Conservation (phyloP, 345 rosid genomes). For the Bretschneidera sinensis region DNA sequence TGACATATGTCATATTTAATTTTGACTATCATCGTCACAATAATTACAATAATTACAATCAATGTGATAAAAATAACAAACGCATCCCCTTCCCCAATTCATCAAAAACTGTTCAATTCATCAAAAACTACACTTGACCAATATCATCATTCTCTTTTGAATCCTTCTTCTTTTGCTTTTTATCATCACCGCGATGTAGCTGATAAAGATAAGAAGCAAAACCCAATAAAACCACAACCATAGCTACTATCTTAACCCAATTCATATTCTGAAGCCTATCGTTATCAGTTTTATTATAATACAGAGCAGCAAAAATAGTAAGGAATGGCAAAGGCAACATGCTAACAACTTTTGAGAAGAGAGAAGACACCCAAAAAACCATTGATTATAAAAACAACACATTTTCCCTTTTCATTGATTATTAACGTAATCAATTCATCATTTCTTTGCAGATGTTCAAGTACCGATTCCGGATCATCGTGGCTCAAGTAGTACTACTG, state of each 20-base stretch:
- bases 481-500: too few relatives aligned
- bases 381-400: too few relatives aligned
- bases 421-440: too few relatives aligned
- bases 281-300: too few relatives aligned
- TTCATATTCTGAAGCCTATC: not conserved
- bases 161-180: too few relatives aligned
- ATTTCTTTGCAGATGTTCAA: not conserved
- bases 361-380: slow-evolving; percentile 28
- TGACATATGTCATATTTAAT: too few relatives aligned
- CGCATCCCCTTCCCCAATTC: too few relatives aligned
- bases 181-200: not conserved
- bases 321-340: slow-evolving; percentile 23
- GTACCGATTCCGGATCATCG: not conserved
- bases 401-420: too few relatives aligned
- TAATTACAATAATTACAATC: too few relatives aligned
- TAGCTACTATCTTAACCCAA: not conserved
- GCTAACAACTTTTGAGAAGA: slow-evolving; percentile 34
- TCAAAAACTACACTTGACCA: not conserved
- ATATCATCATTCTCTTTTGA: not conserved
- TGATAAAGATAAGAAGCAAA: not conserved
- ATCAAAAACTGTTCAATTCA: too few relatives aligned
- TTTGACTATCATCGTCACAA: too few relatives aligned
- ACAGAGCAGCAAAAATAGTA: slow-evolving; percentile 13
- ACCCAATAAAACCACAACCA: not conserved
- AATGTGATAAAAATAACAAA: too few relatives aligned